Evolutionary conservation across 139 green algal species (phyloP).

Genomic region (Coelastrella sp.): DNA sequence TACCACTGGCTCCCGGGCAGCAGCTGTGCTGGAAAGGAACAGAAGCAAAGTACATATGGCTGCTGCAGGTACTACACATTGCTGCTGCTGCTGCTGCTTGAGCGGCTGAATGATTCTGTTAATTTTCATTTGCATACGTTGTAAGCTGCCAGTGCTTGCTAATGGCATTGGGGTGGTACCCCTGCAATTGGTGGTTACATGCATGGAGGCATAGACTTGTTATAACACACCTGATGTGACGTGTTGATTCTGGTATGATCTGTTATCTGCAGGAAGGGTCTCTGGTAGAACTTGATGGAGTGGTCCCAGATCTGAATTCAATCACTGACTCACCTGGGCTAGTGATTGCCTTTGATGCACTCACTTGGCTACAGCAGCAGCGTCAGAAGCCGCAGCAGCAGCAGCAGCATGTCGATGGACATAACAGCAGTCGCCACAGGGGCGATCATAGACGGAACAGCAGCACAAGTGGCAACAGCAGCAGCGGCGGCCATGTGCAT

Average conservation of each 20-base stretch:
- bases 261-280: slow-evolving; percentile 13
- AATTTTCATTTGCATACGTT: background rate
- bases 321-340: slow-evolving; percentile 11
- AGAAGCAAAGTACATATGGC: too few relatives aligned
- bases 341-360: slow-evolving; percentile 8
- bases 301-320: background rate
- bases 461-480: background rate
- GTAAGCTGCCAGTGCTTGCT: background rate
- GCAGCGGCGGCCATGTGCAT: background rate
- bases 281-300: background rate
- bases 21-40: too few relatives aligned
- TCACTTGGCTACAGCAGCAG: slow-evolving; percentile 19
- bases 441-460: background rate
- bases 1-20: background rate
- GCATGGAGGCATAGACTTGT: background rate
- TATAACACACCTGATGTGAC: too few relatives aligned
- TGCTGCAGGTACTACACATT: too few relatives aligned
- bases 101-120: background rate
- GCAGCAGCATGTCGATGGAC: background rate
- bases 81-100: too few relatives aligned
- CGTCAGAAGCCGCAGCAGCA: background rate
- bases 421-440: background rate
- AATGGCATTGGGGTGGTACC: background rate
- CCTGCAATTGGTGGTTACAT: slow-evolving; percentile 4
- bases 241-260: background rate